phyloP scores from a whole-genome alignment of 176 grass and related monocot species.

The Tuctoria greenei region DNA sequence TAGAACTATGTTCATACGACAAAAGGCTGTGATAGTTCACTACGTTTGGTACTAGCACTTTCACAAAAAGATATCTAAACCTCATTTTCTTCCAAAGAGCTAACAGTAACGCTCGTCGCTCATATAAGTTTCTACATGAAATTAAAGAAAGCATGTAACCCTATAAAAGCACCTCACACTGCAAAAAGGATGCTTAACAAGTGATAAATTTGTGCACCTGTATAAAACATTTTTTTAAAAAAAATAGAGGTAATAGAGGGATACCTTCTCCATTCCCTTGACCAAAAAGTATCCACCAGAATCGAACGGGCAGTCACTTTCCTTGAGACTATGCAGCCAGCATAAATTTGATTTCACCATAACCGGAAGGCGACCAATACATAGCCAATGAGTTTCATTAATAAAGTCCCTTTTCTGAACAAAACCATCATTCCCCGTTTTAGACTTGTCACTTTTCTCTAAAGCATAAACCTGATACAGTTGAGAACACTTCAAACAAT shows the following conservation, averaged over 20 bases:
- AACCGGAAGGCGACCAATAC: conserved; percentile 69
- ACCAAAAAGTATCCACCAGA: conserved; percentile 97
- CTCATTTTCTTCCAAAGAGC: conserved; percentile 4
- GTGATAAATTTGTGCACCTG: not conserved
- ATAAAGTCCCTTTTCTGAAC: conserved; percentile 48
- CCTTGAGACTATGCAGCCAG: conserved; percentile 53
- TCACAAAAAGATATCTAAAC: not conserved
- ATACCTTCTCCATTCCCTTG: conserved; percentile 99
- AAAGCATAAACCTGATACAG: conserved; percentile 74
- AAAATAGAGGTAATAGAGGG: conserved; percentile 24
- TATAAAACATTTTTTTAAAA: conserved; percentile 21
- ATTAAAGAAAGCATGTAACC: not conserved
- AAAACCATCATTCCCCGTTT: conserved; percentile 66
- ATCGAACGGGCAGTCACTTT: conserved; percentile 87
- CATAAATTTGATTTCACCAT: conserved; percentile 93
- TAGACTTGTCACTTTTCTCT: conserved; percentile 83
- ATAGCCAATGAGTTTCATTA: conserved; percentile 57
- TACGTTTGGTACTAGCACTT: not conserved
- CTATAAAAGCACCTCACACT: conserved; percentile 4
- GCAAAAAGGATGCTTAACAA: conserved; percentile 9
- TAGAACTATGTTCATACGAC: conserved; percentile 5
- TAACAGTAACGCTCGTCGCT: not conserved
- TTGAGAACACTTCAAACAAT: conserved; percentile 38
- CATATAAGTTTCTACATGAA: not conserved
- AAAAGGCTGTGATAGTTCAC: not conserved